These are phyloP conservation scores for Eutypella sp. DNA, from an alignment of 2,329 filamentous ascomycete species.

Conservation along the genomic window DNA sequence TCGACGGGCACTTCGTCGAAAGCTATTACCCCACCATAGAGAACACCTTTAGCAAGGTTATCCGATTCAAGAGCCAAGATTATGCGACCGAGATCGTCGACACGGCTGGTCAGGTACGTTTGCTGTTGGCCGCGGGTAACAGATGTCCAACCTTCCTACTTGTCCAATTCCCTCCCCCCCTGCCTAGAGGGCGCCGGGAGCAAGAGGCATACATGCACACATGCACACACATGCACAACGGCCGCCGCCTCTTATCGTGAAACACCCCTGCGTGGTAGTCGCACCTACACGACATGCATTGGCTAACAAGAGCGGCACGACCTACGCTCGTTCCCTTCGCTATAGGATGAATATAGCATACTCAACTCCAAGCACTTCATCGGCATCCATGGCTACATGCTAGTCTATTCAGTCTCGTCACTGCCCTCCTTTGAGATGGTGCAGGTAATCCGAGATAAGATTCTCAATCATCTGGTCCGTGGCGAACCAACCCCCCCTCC, in stretches of 20 bases:
- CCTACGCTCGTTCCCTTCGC: too few species aligned
- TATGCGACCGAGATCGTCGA: slow-evolving; percentile 97
- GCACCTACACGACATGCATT: too few species aligned
- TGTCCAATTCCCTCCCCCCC: too few species aligned
- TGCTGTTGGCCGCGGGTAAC: too few species aligned
- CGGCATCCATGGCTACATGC: slow-evolving; percentile 97
- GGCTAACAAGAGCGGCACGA: slow-evolving; percentile 5
- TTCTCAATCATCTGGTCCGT: slow-evolving; percentile 86
- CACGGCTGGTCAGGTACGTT: slow-evolving; percentile 88
- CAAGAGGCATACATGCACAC: background rate
- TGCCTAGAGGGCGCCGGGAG: too few species aligned
- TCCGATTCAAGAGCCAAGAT: slow-evolving; percentile 88
- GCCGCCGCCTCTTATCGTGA: too few species aligned
- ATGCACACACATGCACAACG: background rate
- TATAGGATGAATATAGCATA: slow-evolving; percentile 94
- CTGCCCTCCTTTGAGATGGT: slow-evolving; percentile 97
- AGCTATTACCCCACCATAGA: slow-evolving; percentile 99
- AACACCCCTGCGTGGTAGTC: too few species aligned
- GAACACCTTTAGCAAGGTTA: slow-evolving; percentile 96
- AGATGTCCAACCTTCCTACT: too few species aligned
- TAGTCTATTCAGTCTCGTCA: slow-evolving; percentile 95
- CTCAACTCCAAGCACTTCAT: slow-evolving; percentile 99
- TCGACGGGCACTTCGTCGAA: slow-evolving; percentile 97
- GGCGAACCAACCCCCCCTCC: background rate
- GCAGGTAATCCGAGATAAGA: slow-evolving; percentile 92